Percentiles rank a stretch among this genome's conserved stretches.
These are phyloP conservation scores for Allomyces arbusculus DNA, from an alignment of 192 early-diverging fungal species.

Conservation along the genomic window DNA sequence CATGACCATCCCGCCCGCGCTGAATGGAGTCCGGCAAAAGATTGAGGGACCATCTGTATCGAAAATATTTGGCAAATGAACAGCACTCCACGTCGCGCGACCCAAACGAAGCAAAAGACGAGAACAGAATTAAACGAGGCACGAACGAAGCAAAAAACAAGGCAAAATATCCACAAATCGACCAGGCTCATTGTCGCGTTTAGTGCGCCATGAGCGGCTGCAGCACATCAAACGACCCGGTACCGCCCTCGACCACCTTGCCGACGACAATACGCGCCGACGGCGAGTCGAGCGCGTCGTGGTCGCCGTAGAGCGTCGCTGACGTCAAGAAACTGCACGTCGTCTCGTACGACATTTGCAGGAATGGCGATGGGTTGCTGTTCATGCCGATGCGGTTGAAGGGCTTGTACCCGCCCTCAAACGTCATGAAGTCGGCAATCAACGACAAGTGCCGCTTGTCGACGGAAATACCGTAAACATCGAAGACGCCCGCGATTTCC, in stretches of 20 bases:
- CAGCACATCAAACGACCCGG: slow-evolving; percentile 80
- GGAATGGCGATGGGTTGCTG: slow-evolving; percentile 79
- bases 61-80: too few relatives aligned
- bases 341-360: slow-evolving; percentile 96
- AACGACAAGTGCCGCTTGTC: slow-evolving; percentile 85
- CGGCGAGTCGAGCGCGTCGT: slow-evolving; percentile 68
- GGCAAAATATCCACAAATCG: too few relatives aligned
- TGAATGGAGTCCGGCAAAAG: too few relatives aligned
- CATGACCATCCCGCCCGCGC: too few relatives aligned
- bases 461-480: slow-evolving; percentile 80
- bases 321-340: slow-evolving; percentile 87
- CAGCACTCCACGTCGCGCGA: too few relatives aligned
- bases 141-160: too few relatives aligned
- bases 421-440: slow-evolving; percentile 99
- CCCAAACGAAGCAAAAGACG: too few relatives aligned
- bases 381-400: slow-evolving; percentile 90
- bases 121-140: too few relatives aligned
- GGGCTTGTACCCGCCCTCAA: slow-evolving; percentile 94
- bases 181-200: too few relatives aligned
- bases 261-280: slow-evolving; percentile 88
- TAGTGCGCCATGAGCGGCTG: slow-evolving; percentile 7
- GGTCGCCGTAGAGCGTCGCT: slow-evolving; percentile 74
- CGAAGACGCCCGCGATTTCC: slow-evolving; percentile 82
- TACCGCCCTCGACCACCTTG: slow-evolving; percentile 76
- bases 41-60: too few relatives aligned